These are phyloP conservation scores for Nigrograna mackinnonii DNA, from an alignment of 2,329 filamentous ascomycete genomes.

Conservation along the genomic window DNA sequence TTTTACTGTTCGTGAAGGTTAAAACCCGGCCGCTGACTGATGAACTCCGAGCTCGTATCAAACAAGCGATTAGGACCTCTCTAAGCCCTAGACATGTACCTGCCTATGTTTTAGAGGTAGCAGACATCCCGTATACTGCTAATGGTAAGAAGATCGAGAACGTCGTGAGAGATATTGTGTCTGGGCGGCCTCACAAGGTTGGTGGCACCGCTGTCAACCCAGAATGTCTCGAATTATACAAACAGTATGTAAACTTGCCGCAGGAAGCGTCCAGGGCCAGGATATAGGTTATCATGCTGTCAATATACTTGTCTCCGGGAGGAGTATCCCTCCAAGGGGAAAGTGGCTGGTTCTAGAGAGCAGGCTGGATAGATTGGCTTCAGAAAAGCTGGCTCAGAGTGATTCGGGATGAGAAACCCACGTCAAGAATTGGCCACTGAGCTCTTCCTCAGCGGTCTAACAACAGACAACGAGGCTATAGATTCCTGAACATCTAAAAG, in stretches of 20 bases:
- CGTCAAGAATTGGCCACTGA: too few relatives aligned
- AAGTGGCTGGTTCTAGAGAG: too few relatives aligned
- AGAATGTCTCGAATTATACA: neutral
- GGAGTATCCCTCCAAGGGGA: too few relatives aligned
- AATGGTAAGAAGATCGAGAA: constrained; percentile 82
- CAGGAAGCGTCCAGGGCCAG: too few relatives aligned
- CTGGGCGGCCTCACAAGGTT: neutral
- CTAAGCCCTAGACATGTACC: constrained; percentile 86
- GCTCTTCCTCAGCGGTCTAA: too few relatives aligned
- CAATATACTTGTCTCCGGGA: too few relatives aligned
- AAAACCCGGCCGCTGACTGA: neutral
- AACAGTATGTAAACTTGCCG: neutral
- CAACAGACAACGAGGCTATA: too few relatives aligned
- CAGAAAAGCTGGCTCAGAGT: too few relatives aligned
- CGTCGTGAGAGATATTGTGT: constrained; percentile 44
- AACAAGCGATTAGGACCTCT: neutral
- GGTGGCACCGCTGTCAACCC: neutral
- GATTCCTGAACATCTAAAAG: too few relatives aligned
- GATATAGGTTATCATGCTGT: too few relatives aligned
- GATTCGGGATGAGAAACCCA: too few relatives aligned
- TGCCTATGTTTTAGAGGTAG: constrained; percentile 73
- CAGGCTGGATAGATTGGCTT: too few relatives aligned
- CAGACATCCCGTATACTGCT: constrained; percentile 81
- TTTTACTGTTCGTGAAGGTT: neutral
- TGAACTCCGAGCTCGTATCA: neutral